Evolutionary conservation across 2,329 filamentous ascomycete species (phyloP), one percentile per base, ranked within the genome.

Genomic region (Aspergillus japonicus): DNA sequence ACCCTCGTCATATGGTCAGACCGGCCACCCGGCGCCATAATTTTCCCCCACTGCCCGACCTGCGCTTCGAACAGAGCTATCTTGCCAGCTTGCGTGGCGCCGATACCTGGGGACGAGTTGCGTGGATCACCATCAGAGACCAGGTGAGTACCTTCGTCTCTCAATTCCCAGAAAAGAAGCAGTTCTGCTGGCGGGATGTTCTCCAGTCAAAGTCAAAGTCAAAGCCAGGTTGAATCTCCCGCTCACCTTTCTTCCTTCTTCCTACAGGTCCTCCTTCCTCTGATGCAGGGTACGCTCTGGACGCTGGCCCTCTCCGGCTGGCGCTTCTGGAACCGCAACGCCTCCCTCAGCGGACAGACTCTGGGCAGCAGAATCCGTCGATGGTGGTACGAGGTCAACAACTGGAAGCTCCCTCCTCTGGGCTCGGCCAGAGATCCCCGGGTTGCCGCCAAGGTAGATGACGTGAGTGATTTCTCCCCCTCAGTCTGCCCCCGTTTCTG

Each of bases 51-150:
- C 74, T 89, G 50, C 87, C 87, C 4, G 95, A 99, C 78, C 81
- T 99, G 66, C 87, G 95, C 48, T 98, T 98, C 78, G 95, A 99
- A 80, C 95, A 99, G 83, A 97, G 93, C 82, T 99, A 99, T 76
- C 84, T 99, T 57, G 89, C 90, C 69, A 96, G 92, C 78, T 90
- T 99, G 68, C 85, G 89, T 65, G 83, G 86, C 58, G 92, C 92
- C 39, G 86, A 95, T 66, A 87, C 86, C 24, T 93, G 88, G 87
- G 88, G 89, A 80, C 86, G 87, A 73, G 85, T 99, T 33, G 83
- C 85, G 7, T 90, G 89, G 80, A 94, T 99, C 67, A 99, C 95
- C 19, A 76, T 90, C 39, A 83, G 91, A 70, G 95, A 99, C 77
- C 95, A 97, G 85, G 90, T 95, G 80, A 57, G 68, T 26, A 8